A percentile compares a stretch with the other conserved stretches of the same genome.
phyloP scores from a whole-genome alignment of 1,284 basidiomycete species.

The Tilletia walkeri region DNA sequence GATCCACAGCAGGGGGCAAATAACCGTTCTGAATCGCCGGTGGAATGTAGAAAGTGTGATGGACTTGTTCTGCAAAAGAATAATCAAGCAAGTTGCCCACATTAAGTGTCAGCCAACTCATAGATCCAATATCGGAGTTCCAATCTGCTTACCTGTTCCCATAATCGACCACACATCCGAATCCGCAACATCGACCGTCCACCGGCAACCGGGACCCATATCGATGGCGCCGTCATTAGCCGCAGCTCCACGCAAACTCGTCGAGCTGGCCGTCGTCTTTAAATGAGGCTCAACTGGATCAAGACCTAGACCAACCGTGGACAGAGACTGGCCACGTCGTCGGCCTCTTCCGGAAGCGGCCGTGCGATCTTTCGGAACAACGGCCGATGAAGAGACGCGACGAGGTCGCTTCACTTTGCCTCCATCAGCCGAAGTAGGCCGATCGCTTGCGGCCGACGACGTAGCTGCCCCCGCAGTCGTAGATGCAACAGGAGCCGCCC shows the following conservation, averaged over 20 bases:
- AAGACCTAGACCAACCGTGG: slow-evolving; percentile 36
- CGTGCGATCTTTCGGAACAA: slow-evolving; percentile 38
- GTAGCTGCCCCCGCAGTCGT: too few species aligned
- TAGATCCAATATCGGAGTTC: too few species aligned
- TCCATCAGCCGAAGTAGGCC: slow-evolving; percentile 45
- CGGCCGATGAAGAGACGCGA: slow-evolving; percentile 44
- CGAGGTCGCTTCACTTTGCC: slow-evolving; percentile 49
- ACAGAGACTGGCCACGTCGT: slow-evolving; percentile 43
- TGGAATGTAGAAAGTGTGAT: slow-evolving; percentile 57
- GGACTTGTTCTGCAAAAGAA: slow-evolving; percentile 57
- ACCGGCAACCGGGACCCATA: slow-evolving; percentile 32
- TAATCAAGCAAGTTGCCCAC: neutral
- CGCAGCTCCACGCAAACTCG: slow-evolving; percentile 26
- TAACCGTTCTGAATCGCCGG: slow-evolving; percentile 40
- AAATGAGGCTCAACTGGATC: slow-evolving; percentile 25
- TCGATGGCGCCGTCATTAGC: slow-evolving; percentile 32
- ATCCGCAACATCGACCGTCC: slow-evolving; percentile 45
- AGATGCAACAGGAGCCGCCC: slow-evolving; percentile 8
- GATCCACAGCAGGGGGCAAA: slow-evolving; percentile 24
- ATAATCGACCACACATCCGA: slow-evolving; percentile 91
- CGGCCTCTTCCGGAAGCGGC: slow-evolving; percentile 34
- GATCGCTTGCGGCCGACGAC: neutral
- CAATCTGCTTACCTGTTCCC: slow-evolving; percentile 67
- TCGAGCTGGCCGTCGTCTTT: neutral
- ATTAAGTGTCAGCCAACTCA: slow-evolving; percentile 26